Evolutionary conservation across 73 alveolate genomes (phyloP).

Genomic region (Tetrahymena borealis): DNA sequence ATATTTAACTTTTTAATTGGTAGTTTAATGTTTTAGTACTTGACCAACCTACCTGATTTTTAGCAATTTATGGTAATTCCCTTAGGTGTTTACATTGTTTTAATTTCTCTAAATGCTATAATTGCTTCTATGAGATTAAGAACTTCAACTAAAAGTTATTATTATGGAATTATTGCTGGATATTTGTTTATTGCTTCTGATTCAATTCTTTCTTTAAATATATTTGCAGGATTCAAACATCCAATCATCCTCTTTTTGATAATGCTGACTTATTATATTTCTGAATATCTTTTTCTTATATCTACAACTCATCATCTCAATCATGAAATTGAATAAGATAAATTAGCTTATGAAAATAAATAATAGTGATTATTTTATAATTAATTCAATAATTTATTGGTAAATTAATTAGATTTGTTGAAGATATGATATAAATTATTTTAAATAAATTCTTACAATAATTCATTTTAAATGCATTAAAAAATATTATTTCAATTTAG

Average conservation of each 20-base stretch:
- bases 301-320: background rate
- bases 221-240: background rate
- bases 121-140: background rate
- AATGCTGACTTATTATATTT: background rate
- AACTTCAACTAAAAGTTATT: background rate
- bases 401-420: no score
- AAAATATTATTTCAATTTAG: no score
- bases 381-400: no score
- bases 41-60: background rate
- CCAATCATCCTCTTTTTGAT: background rate
- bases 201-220: background rate
- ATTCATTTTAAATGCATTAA: no score
- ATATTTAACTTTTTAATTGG: background rate
- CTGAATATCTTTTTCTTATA: background rate
- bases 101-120: background rate
- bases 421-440: no score
- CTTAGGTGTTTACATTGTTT: background rate
- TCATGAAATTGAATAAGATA: background rate
- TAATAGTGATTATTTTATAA: no score
- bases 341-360: no score
- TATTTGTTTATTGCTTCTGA: background rate
- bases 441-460: no score
- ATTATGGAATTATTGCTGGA: background rate
- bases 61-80: background rate
- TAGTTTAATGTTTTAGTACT: background rate